Evolutionary conservation across 352 stramenopile genomes (phyloP).

Genomic region (Globisporangium sylvaticum): DNA sequence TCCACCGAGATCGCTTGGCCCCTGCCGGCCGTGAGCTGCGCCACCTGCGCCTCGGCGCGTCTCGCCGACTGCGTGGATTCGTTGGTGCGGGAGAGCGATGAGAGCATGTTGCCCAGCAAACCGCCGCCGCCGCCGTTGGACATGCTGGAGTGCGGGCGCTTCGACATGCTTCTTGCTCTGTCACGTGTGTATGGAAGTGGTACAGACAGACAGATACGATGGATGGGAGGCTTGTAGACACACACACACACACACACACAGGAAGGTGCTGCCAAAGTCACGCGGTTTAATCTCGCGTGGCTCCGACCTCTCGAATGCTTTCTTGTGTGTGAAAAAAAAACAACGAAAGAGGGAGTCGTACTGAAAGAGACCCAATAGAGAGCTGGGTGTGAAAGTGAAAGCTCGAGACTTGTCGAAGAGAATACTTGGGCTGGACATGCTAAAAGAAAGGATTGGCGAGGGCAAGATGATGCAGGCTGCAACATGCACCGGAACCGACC

Average conservation of each 20-base stretch:
- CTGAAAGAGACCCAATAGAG: not conserved
- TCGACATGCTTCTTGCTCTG: slow-evolving; percentile 40
- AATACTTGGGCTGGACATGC: not conserved
- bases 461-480: not conserved
- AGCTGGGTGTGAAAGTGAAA: not conserved
- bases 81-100: slow-evolving; percentile 70
- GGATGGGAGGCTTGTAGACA: not conserved
- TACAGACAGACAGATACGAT: not conserved
- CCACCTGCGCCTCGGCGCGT: slow-evolving; percentile 69
- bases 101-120: slow-evolving; percentile 65
- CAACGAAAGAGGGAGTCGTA: not conserved
- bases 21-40: slow-evolving; percentile 64
- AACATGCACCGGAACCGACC: not conserved
- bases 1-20: slow-evolving; percentile 73
- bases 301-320: not conserved
- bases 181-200: not conserved
- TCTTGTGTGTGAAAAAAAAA: not conserved
- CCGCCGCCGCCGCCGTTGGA: slow-evolving; percentile 22
- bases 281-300: not conserved
- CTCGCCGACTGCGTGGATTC: slow-evolving; percentile 69
- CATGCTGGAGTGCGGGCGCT: slow-evolving; percentile 53
- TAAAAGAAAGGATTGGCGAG: not conserved
- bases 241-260: not conserved
- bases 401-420: not conserved
- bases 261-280: not conserved